These are phyloP conservation scores for Alternaria arbusti DNA, from an alignment of 2,329 filamentous ascomycete species.

Conservation along the genomic window DNA sequence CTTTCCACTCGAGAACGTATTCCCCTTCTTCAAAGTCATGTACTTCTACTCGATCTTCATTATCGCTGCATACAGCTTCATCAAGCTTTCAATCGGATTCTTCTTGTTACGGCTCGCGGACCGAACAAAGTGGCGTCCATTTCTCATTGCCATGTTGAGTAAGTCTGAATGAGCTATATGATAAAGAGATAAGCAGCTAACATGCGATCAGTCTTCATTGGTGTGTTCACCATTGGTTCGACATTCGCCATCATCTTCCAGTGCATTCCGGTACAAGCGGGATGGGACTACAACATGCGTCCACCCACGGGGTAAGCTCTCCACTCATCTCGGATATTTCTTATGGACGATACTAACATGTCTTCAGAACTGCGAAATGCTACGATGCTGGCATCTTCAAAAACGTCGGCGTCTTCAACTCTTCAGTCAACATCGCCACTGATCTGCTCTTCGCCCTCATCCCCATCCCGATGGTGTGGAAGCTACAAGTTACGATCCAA, in stretches of 20 bases:
- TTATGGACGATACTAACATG: background rate
- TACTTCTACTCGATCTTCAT: conserved; percentile 56
- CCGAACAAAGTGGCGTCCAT: conserved; percentile 40
- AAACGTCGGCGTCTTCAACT: conserved; percentile 56
- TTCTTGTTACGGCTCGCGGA: conserved; percentile 55
- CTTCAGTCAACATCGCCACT: conserved; percentile 49
- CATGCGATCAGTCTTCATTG: conserved; percentile 15
- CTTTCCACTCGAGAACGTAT: conserved; percentile 33
- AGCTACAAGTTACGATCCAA: conserved; percentile 50
- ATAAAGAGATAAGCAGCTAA: background rate
- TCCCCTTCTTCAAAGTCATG: conserved; percentile 48
- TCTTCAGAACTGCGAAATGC: conserved; percentile 26
- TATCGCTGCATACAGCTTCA: conserved; percentile 52
- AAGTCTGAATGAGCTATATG: conserved; percentile 15
- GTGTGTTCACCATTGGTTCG: conserved; percentile 33
- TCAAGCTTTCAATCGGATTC: conserved; percentile 58
- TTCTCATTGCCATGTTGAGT: conserved; percentile 53
- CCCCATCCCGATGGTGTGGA: conserved; percentile 53
- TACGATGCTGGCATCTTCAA: conserved; percentile 50
- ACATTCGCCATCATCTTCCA: conserved; percentile 34
- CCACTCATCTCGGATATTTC: no score
- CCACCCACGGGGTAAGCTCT: conserved; percentile 25
- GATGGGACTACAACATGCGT: conserved; percentile 49
- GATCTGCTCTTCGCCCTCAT: conserved; percentile 51
- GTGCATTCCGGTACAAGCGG: conserved; percentile 51